Base-by-base conservation (phyloP, 495 filamentous ascomycete genomes). In the Tuber indicum region DNA sequence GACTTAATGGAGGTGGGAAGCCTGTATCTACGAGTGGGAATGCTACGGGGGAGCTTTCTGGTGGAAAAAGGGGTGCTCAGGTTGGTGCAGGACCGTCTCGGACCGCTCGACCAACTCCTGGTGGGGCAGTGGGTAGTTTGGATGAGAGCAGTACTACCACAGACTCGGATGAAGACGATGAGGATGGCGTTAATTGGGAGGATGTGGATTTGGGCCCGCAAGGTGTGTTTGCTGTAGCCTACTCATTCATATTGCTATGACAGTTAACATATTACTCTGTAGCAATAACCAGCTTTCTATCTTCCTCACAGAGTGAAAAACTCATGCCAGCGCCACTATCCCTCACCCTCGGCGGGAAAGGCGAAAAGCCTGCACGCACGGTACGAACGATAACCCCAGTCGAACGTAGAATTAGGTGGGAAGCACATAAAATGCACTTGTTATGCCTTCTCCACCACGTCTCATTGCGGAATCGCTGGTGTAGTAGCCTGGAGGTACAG, bases 341-440 rank as follows among this genome's bases (percentile, higher is more conserved):
- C 16, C 72, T 83, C 58, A 70, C 78, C 47, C 75, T 83, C 72
- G 46, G 76, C 23, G n/a, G 62, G 52, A 75, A 73, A 62, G 43
- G 76, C 19, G 87, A 87, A 69, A 85, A 77, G 41, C 75, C 77
- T 45, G 79, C 75, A 62, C 75, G 81, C 16, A 74, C 77, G 36
- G 85, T 87, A 78, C 92, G 91, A 79, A 88, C 88, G 16, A 85
- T 94, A 70, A 91, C 88, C 44, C 89, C 87, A 36, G 88, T 87
- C 12, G 95, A 97, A 82, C 94, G 88, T 79, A 89, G 87, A 71
- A 84, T 89, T 17, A 88, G 94, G 58, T 84, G 96, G 42, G 89
- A 96, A 76, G 86, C 93, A 46, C 96, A 99, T 82, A 97, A 97
- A 84, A 86, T 89, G 79, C 94, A 99, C 85, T 71, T 98, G 3